Percentiles rank a stretch among this genome's conserved stretches.
phyloP scores from a whole-genome alignment of 2,329 filamentous ascomycete species.

The Annulohypoxylon truncatum region DNA sequence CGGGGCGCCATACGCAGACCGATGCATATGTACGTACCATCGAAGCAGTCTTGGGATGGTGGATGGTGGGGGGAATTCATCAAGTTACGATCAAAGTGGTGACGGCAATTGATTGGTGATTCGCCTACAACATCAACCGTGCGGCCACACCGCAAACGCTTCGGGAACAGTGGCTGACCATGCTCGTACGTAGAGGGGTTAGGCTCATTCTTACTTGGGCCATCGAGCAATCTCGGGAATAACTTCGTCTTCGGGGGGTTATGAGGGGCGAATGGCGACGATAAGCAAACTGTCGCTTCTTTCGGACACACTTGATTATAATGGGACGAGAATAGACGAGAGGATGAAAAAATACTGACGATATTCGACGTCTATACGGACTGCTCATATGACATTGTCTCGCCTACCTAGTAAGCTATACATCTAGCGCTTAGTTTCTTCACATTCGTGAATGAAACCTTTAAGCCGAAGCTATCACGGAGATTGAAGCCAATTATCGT shows the following conservation, averaged over 20 bases:
- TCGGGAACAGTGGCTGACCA: constrained; percentile 36
- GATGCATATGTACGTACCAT: constrained; percentile 5
- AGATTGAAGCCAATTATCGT: not conserved
- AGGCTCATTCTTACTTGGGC: constrained; percentile 27
- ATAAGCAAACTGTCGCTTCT: constrained; percentile 6
- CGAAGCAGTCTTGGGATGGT: constrained; percentile 31
- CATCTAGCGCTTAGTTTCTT: constrained; percentile 31
- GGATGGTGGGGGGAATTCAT: constrained; percentile 35
- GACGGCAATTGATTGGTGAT: constrained; percentile 29
- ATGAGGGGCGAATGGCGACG: constrained; percentile 14
- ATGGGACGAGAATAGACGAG: not conserved
- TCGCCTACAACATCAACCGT: constrained; percentile 27
- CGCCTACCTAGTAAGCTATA: constrained; percentile 26
- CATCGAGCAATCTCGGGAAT: constrained; percentile 35
- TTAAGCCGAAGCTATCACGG: not conserved
- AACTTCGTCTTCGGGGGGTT: constrained; percentile 26
- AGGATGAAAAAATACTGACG: not conserved
- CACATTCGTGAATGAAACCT: constrained; percentile 8
- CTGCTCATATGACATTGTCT: constrained; percentile 32
- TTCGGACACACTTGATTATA: not conserved
- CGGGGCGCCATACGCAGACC: constrained; percentile 11
- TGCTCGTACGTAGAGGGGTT: constrained; percentile 14
- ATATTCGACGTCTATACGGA: constrained; percentile 2
- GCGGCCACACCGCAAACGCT: constrained; percentile 39
- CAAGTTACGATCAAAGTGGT: constrained; percentile 23